Evolutionary conservation across 2,329 filamentous ascomycete genomes (phyloP).

Genomic region (Aspergillus carbonarius): DNA sequence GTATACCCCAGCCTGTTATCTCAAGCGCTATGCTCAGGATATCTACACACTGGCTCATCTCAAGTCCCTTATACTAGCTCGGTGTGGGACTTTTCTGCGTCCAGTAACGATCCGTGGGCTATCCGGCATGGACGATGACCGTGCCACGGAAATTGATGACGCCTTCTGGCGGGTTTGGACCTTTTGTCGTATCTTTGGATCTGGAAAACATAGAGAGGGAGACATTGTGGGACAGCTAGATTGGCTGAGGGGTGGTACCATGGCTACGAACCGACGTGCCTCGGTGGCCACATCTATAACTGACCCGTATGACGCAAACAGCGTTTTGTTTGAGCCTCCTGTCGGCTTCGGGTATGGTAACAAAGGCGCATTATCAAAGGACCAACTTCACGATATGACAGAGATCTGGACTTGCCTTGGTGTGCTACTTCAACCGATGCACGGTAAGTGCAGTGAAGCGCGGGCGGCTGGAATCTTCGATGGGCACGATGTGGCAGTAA

Average conservation of each 20-base stretch:
- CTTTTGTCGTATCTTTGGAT: slow-evolving; percentile 64
- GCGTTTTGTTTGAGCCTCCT: slow-evolving; percentile 56
- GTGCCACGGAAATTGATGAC: slow-evolving; percentile 56
- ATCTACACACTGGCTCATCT: slow-evolving; percentile 54
- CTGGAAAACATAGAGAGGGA: slow-evolving; percentile 57
- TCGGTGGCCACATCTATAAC: slow-evolving; percentile 45
- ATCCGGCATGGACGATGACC: slow-evolving; percentile 45
- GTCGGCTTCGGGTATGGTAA: slow-evolving; percentile 61
- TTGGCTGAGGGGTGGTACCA: slow-evolving; percentile 59
- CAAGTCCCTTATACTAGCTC: slow-evolving; percentile 56
- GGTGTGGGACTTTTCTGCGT: slow-evolving; percentile 57
- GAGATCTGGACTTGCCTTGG: slow-evolving; percentile 64
- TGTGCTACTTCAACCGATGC: slow-evolving; percentile 56
- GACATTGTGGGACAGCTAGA: slow-evolving; percentile 61
- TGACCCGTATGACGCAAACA: slow-evolving; percentile 52
- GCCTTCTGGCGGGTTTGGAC: slow-evolving; percentile 67
- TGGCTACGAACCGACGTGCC: slow-evolving; percentile 49
- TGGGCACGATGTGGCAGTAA: slow-evolving; percentile 49
- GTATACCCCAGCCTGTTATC: slow-evolving; percentile 55
- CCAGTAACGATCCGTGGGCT: slow-evolving; percentile 57
- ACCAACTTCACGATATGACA: slow-evolving; percentile 63
- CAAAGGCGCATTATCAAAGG: slow-evolving; percentile 51
- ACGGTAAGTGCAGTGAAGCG: slow-evolving; percentile 56
- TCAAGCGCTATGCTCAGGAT: slow-evolving; percentile 53
- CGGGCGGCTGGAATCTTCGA: slow-evolving; percentile 58